Evolutionary conservation across 2,329 filamentous ascomycete genomes (phyloP).

Genomic region (Ceratocystis alfenasii): DNA sequence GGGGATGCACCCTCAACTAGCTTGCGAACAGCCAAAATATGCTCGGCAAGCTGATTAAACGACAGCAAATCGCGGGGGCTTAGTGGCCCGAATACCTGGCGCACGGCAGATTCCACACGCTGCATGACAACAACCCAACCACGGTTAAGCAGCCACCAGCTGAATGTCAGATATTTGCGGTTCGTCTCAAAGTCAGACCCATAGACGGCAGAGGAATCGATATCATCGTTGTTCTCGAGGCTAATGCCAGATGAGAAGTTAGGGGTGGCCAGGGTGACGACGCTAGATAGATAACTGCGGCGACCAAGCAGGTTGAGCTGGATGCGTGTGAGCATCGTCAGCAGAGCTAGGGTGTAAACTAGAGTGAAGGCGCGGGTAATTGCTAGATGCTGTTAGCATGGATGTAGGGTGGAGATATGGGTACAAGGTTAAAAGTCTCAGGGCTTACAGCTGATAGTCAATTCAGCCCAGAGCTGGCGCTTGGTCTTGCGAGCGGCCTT

Average conservation of each 20-base stretch:
- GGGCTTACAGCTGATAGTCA: constrained; percentile 80
- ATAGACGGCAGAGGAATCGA: constrained; percentile 67
- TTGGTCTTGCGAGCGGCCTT: constrained; percentile 56
- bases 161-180: constrained; percentile 85
- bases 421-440: neutral
- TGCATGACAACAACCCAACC: constrained; percentile 76
- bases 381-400: constrained; percentile 40
- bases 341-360: constrained; percentile 77
- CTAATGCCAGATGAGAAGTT: constrained; percentile 64
- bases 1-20: constrained; percentile 58
- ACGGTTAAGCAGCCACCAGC: constrained; percentile 91
- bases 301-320: constrained; percentile 95
- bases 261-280: constrained; percentile 77
- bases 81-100: constrained; percentile 75
- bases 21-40: constrained; percentile 73
- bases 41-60: constrained; percentile 63
- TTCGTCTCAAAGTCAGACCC: constrained; percentile 96
- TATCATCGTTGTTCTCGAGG: constrained; percentile 87
- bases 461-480: constrained; percentile 89
- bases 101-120: constrained; percentile 73
- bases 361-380: constrained; percentile 85
- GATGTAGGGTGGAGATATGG: neutral
- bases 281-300: constrained; percentile 88
- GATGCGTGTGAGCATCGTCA: constrained; percentile 84
- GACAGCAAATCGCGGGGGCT: constrained; percentile 83